Evolutionary conservation across 2,329 filamentous ascomycete species (phyloP).

Genomic region (Alternaria sp.): DNA sequence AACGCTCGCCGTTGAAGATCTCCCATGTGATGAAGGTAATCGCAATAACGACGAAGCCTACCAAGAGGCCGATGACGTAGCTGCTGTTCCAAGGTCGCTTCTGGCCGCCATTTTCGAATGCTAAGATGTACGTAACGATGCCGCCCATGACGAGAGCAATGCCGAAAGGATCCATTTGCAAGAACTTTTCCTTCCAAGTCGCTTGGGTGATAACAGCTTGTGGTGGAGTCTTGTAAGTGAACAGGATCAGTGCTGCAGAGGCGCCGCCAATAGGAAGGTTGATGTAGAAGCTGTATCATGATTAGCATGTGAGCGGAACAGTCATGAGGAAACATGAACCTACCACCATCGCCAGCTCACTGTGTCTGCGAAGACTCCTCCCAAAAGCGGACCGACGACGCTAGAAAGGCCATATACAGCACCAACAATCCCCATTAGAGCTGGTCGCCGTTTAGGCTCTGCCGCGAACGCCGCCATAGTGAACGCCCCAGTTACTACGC

Average conservation of each 20-base stretch:
- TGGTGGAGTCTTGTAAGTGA: slow-evolving; percentile 40
- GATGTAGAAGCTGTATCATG: slow-evolving; percentile 40
- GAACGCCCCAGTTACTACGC: slow-evolving; percentile 41
- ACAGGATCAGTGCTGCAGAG: slow-evolving; percentile 37
- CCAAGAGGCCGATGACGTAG: slow-evolving; percentile 55
- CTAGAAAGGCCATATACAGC: slow-evolving; percentile 43
- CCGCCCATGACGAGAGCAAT: slow-evolving; percentile 48
- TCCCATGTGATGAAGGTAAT: slow-evolving; percentile 48
- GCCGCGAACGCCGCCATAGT: slow-evolving; percentile 53
- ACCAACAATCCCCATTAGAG: slow-evolving; percentile 47
- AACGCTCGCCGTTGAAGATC: slow-evolving; percentile 48
- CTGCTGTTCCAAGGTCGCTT: slow-evolving; percentile 35
- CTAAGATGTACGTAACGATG: slow-evolving; percentile 52
- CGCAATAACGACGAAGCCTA: slow-evolving; percentile 51
- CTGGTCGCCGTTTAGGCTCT: slow-evolving; percentile 50
- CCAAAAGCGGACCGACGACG: slow-evolving; percentile 52
- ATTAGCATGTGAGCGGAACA: not conserved
- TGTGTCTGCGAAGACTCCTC: slow-evolving; percentile 49
- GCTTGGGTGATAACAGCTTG: slow-evolving; percentile 21
- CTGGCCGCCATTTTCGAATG: slow-evolving; percentile 54
- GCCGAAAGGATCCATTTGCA: slow-evolving; percentile 56
- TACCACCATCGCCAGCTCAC: slow-evolving; percentile 51
- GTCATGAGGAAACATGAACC: not conserved
- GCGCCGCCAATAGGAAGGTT: slow-evolving; percentile 55
- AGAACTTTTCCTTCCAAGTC: slow-evolving; percentile 45